These are phyloP conservation scores for Cystobasidiaceae sp. DNA, from an alignment of 1,284 basidiomycete genomes.

Conservation along the genomic window DNA sequence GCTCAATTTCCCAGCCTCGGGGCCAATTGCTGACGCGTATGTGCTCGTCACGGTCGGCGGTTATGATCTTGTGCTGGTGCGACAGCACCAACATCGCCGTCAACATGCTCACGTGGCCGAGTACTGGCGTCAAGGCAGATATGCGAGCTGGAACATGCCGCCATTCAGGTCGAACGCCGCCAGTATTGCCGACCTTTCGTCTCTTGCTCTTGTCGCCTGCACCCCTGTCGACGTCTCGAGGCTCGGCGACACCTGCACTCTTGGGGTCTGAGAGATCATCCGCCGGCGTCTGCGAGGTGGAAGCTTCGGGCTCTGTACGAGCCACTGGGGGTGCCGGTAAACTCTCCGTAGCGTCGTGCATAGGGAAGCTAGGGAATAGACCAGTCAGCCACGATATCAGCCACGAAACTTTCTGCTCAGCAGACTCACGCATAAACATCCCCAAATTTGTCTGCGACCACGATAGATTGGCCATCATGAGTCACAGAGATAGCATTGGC, in stretches of 20 bases:
- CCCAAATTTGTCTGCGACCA: slow-evolving; percentile 79
- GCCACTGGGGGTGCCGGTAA: slow-evolving; percentile 15
- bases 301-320: slow-evolving; percentile 1
- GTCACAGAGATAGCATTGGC: slow-evolving; percentile 63
- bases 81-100: slow-evolving; percentile 63
- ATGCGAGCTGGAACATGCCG: slow-evolving; percentile 47
- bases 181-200: slow-evolving; percentile 11
- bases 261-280: neutral
- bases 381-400: neutral
- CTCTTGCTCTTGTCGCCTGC: neutral
- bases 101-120: slow-evolving; percentile 80
- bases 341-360: slow-evolving; percentile 1
- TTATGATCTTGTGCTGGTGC: slow-evolving; percentile 68
- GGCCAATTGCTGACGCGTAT: slow-evolving; percentile 86
- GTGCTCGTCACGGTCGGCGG: slow-evolving; percentile 87
- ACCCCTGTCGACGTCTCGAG: neutral
- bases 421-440: slow-evolving; percentile 67
- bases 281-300: neutral
- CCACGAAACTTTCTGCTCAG: too few species aligned
- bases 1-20: slow-evolving; percentile 71
- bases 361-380: neutral
- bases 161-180: slow-evolving; percentile 12
- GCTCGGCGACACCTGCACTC: neutral
- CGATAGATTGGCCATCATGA: slow-evolving; percentile 56
- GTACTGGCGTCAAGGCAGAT: slow-evolving; percentile 52